phyloP scores from a whole-genome alignment of 2,329 filamentous ascomycete species.

The Harringtonia lauricola region DNA sequence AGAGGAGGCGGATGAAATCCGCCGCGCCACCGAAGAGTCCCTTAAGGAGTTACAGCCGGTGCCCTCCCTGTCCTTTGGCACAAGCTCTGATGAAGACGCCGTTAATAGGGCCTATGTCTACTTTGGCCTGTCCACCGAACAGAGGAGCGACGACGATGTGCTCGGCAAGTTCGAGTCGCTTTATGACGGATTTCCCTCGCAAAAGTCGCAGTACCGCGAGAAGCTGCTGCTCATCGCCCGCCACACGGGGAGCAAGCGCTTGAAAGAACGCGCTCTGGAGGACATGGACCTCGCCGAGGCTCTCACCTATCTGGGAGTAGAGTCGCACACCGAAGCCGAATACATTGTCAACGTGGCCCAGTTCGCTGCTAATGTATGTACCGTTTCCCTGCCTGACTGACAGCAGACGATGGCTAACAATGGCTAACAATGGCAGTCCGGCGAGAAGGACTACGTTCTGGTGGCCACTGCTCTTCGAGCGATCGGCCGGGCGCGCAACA shows the following conservation, averaged over 20 bases:
- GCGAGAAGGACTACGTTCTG: conserved; percentile 10
- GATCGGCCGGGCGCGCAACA: conserved; percentile 6
- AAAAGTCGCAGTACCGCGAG: conserved; percentile 15
- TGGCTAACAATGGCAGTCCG: conserved; percentile 1
- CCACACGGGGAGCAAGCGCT: conserved; percentile 12
- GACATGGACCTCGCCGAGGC: conserved; percentile 23
- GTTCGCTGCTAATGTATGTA: conserved; percentile 5
- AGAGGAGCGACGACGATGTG: conserved; percentile 10
- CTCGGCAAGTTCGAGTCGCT: conserved; percentile 14
- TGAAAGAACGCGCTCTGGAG: conserved; percentile 8
- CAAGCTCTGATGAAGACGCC: not conserved
- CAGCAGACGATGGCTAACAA: not conserved
- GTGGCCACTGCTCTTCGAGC: conserved; percentile 8
- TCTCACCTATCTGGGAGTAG: conserved; percentile 24
- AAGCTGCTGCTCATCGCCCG: conserved; percentile 18
- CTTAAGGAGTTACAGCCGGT: conserved; percentile 4
- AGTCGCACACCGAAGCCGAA: conserved; percentile 21
- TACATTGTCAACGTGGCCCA: conserved; percentile 19
- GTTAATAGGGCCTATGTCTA: conserved; percentile 15
- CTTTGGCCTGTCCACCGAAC: conserved; percentile 12
- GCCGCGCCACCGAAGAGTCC: conserved; percentile 11
- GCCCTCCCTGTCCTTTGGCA: not conserved
- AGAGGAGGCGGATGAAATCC: conserved; percentile 11
- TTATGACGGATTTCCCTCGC: conserved; percentile 14
- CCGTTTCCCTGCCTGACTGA: not conserved